phyloP scores from a whole-genome alignment of 306 rosid species.

The Fragaria vesca region DNA sequence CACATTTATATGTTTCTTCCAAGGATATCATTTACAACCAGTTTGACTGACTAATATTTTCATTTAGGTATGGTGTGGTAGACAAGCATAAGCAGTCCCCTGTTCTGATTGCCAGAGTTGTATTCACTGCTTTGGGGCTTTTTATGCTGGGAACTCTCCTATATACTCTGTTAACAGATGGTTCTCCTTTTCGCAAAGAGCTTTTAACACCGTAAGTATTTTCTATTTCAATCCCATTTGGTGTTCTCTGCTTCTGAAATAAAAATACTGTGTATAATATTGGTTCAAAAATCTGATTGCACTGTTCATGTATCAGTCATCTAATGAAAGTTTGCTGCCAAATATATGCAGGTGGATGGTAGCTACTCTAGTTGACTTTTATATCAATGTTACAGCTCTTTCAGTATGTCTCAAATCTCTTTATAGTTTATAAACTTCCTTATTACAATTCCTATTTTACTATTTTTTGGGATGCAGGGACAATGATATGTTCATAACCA shows the following conservation, averaged over 20 bases:
- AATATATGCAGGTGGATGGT: slow-evolving; percentile 67
- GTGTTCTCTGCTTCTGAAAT: not conserved
- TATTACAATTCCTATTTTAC: not conserved
- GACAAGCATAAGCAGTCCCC: slow-evolving; percentile 31
- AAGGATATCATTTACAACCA: not conserved
- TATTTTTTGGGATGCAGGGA: not conserved
- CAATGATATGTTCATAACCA: not conserved
- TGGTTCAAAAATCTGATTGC: not conserved
- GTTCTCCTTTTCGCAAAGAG: slow-evolving; percentile 74
- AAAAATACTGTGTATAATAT: not conserved
- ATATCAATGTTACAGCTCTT: slow-evolving; percentile 64
- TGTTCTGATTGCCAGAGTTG: slow-evolving; percentile 44
- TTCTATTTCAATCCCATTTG: not conserved
- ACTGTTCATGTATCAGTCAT: slow-evolving; percentile 19
- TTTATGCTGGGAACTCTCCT: slow-evolving; percentile 67
- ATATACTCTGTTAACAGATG: slow-evolving; percentile 65
- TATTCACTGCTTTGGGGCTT: slow-evolving; percentile 56
- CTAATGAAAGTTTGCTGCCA: slow-evolving; percentile 21
- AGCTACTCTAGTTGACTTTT: slow-evolving; percentile 80
- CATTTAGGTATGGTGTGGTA: slow-evolving; percentile 44
- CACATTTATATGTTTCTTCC: not conserved
- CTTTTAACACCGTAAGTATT: slow-evolving; percentile 79
- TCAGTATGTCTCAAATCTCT: slow-evolving; percentile 53
- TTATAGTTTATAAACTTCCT: slow-evolving; percentile 13
- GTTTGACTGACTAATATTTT: slow-evolving; percentile 10